Evolutionary conservation across 371 early-diverging fungal genomes (phyloP), one percentile per base, ranked within the genome.

Genomic region (Capillidium rhysosporum): DNA sequence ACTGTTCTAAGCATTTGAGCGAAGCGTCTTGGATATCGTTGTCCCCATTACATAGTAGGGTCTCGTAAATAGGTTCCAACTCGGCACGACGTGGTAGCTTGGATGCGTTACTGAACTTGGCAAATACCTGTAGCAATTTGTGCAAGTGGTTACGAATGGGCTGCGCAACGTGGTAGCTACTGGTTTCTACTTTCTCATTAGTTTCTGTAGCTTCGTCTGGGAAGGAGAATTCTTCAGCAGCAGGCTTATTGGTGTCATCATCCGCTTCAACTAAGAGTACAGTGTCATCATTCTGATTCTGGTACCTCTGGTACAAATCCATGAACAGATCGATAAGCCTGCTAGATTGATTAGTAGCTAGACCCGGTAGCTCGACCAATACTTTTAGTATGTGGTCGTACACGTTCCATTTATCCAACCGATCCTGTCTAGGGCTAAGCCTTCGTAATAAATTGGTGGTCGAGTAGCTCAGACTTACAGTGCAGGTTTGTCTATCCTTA

Each of bases 21-120:
- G 91, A 86, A 2, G 72, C 64, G 21, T 69, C 60, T 68, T 97
- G 97, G 1, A 90, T 56, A 38, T 75, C 70, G 10, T 66, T 63
- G 61, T 93, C 93, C 56, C 86, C 87, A 25, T 79, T 82, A 16
- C 77, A 65, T 31, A 97, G 70, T 41, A 94, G 64, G 14, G 76
- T 71, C 60, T 87, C 62, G 54, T 77, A 84, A 16, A 77, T 64
- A 10, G 60, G 60, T 55, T 80, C 69, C 28, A 92, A 57, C 8
- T 76, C 66, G 5, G 57, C 57, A 2, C 68, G 61, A 49, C 72
- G 69, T 56, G 67, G 68, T 14, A 79, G 59, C 20, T 61, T 64
- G 45, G 65, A 64, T 0, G 86, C 78, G 44, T 78, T 76, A 39
- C 72, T 70, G 56, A 89, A 78, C 46, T 79, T 78, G n/a, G 87